Evolutionary conservation across 306 rosid species (phyloP), one percentile per base, ranked within the genome.

Genomic region (Sindora glabra): DNA sequence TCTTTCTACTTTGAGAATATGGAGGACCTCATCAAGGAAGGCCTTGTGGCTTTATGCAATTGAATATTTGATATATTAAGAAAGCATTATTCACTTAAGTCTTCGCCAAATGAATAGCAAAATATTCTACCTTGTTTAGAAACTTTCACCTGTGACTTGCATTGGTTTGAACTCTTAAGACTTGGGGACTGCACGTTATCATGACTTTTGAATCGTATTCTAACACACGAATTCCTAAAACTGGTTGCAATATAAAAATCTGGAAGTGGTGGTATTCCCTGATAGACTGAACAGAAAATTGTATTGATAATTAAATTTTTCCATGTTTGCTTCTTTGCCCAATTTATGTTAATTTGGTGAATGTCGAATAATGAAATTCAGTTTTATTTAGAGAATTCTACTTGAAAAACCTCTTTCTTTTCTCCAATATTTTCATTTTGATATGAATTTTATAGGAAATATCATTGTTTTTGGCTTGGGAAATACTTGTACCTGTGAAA

Each of bases 61-160:
- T n/a, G n/a, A n/a, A n/a, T n/a, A n/a, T 51, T 30, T 50, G 27
- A 3, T 38, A 65, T 50, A 24, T 33, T 48, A 46, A 72, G 37
- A 59, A 72, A 49, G 33, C 49, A 39, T 15, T 30, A 10, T 47
- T 54, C 48, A 60, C 70, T 59, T 54, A 42, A 41, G n/a, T n/a
- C n/a, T n/a, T n/a, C n/a, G n/a, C 37, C n/a, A 55, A 62, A 47
- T 39, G 56, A 59, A 32, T 25, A 69, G 17, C 29, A 24, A 34
- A 47, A 14, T 39, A 17, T 22, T 48, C 5, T 54, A 26, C n/a
- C n/a, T n/a, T n/a, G n/a, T n/a, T n/a, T n/a, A n/a, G n/a, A n/a
- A n/a, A n/a, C n/a, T n/a, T n/a, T n/a, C n/a, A n/a, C 37, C 12
- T 16, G 16, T 3, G 45, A 14, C 16, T 13, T 39, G 16, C 45